These are phyloP conservation scores for Metschnikowia proteae DNA, from an alignment of 805 yeast genomes.

Conservation along the genomic window DNA sequence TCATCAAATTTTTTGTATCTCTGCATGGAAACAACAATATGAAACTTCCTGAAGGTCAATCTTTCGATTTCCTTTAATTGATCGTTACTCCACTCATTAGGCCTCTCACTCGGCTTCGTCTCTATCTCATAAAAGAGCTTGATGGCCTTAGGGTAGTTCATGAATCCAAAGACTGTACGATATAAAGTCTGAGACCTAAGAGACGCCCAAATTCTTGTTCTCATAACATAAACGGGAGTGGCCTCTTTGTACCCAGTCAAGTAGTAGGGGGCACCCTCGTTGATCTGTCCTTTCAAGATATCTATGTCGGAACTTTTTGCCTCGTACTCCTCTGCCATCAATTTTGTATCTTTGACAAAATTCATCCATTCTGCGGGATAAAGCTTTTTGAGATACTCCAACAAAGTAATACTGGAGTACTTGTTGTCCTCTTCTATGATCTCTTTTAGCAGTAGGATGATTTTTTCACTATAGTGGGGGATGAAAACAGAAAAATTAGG, in stretches of 20 bases:
- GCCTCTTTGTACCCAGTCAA: slow-evolving; percentile 97
- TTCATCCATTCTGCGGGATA: slow-evolving; percentile 98
- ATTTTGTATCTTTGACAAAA: slow-evolving; percentile 93
- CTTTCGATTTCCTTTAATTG: slow-evolving; percentile 23
- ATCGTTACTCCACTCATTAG: slow-evolving; percentile 7
- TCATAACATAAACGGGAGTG: slow-evolving; percentile 91
- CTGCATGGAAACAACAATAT: slow-evolving; percentile 82
- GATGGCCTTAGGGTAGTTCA: slow-evolving; percentile 97
- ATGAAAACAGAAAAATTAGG: slow-evolving; percentile 55
- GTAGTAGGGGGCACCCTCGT: slow-evolving; percentile 63
- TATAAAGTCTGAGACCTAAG: slow-evolving; percentile 93
- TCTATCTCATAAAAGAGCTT: slow-evolving; percentile 91
- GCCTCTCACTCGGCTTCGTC: slow-evolving; percentile 57
- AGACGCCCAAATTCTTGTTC: slow-evolving; percentile 99
- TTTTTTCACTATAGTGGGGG: slow-evolving; percentile 96
- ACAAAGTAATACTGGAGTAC: slow-evolving; percentile 87
- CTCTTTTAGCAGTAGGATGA: slow-evolving; percentile 86
- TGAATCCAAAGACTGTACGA: slow-evolving; percentile 96
- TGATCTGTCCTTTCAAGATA: background rate
- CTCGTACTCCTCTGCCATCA: slow-evolving; percentile 75
- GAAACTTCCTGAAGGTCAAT: slow-evolving; percentile 82
- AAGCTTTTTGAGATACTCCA: slow-evolving; percentile 90
- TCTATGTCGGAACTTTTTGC: slow-evolving; percentile 21
- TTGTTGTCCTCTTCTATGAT: slow-evolving; percentile 97
- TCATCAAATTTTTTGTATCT: slow-evolving; percentile 66